phyloP scores from a whole-genome alignment of 2,329 filamentous ascomycete genomes.

The Intubia oerlemansii region DNA sequence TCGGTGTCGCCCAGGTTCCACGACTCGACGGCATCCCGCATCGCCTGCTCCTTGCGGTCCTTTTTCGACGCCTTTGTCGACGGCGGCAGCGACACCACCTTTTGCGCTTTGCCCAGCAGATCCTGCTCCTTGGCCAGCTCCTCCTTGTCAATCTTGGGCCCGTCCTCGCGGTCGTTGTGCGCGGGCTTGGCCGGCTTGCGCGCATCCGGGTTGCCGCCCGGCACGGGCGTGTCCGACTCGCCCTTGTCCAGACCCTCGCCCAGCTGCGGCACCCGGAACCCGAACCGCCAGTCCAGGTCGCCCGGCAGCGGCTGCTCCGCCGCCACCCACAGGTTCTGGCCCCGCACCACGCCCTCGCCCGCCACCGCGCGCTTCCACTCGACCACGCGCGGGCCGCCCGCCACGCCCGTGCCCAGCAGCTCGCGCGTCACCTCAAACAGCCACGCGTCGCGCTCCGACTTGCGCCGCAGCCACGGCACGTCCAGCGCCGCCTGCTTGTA shows the following conservation, averaged over 20 bases:
- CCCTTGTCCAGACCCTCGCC: constrained; percentile 22
- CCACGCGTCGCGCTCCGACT: constrained; percentile 61
- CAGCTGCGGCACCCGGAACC: constrained; percentile 52
- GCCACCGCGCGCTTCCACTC: constrained; percentile 68
- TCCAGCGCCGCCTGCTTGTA: constrained; percentile 39
- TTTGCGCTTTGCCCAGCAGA: constrained; percentile 25
- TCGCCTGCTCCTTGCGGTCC: constrained; percentile 19
- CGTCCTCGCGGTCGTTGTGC: constrained; percentile 23
- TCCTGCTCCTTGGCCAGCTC: constrained; percentile 31
- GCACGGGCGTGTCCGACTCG: constrained; percentile 34
- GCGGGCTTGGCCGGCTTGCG: constrained; percentile 23
- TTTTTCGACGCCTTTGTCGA: no score
- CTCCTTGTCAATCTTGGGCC: constrained; percentile 27
- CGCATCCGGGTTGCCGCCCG: constrained; percentile 30
- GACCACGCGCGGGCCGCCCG: constrained; percentile 43
- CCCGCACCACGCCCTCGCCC: constrained; percentile 35
- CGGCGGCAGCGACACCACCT: constrained; percentile 20
- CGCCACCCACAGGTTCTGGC: constrained; percentile 60
- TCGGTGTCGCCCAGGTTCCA: constrained; percentile 57
- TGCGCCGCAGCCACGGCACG: constrained; percentile 40
- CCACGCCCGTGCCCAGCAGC: constrained; percentile 40
- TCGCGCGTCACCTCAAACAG: constrained; percentile 48
- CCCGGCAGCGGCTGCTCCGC: constrained; percentile 41
- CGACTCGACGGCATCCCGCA: constrained; percentile 36
- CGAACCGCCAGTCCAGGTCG: constrained; percentile 80